A percentile compares a stretch with the other conserved stretches of the same genome.
These are phyloP conservation scores for Sphaerulina musiva DNA, from an alignment of 2,329 filamentous ascomycete species.

Conservation along the genomic window DNA sequence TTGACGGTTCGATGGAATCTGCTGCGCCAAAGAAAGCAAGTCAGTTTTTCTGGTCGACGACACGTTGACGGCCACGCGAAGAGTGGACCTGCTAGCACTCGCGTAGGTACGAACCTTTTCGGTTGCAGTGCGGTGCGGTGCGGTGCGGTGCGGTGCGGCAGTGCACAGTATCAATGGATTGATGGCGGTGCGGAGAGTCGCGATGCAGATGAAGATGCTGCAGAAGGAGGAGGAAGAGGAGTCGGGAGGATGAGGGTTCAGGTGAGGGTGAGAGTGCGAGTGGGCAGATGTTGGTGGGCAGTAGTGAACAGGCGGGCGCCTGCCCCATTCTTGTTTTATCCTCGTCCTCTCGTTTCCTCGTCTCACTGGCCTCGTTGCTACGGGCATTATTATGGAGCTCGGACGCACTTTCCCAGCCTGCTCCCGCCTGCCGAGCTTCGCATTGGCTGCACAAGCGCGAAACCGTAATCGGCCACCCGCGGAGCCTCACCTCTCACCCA, in stretches of 20 bases:
- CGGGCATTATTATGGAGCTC: neutral
- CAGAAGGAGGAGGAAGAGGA: neutral
- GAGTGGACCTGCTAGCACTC: neutral
- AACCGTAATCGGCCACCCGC: neutral
- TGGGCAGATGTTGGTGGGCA: neutral
- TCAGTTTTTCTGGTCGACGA: constrained; percentile 6
- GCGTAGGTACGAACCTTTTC: neutral
- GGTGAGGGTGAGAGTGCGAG: too few species aligned
- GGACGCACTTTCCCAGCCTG: neutral
- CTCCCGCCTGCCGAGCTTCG: too few species aligned
- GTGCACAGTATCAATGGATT: neutral
- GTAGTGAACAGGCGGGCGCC: too few species aligned
- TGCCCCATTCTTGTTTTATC: neutral
- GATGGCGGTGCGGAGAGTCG: neutral
- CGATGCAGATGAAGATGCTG: constrained; percentile 1
- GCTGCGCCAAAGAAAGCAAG: neutral
- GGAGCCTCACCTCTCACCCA: too few species aligned
- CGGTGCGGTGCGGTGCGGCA: neutral
- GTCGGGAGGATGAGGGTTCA: too few species aligned
- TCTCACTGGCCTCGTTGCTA: too few species aligned
- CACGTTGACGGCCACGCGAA: neutral
- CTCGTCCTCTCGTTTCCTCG: neutral
- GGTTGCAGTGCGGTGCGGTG: neutral
- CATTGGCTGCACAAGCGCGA: neutral
- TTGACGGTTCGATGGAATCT: constrained; percentile 25